Evolutionary conservation across 1,139 yeast genomes (phyloP).

Genomic region (Geotrichum candidum): DNA sequence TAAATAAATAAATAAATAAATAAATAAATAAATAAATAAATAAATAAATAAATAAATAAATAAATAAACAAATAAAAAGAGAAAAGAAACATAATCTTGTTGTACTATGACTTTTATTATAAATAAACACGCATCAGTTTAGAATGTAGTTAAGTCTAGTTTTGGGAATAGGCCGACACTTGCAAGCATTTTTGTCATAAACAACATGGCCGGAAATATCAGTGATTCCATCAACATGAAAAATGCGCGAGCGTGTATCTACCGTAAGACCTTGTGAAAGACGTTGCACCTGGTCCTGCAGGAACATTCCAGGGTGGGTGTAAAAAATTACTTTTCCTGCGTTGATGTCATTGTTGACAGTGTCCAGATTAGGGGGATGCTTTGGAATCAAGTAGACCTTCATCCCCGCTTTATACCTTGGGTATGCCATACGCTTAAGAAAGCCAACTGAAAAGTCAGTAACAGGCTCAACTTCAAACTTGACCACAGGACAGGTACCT

Average conservation of each 20-base stretch:
- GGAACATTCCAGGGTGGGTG: conserved; percentile 13
- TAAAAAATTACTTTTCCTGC: conserved; percentile 5
- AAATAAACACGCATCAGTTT: not conserved
- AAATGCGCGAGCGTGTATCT: conserved; percentile 7
- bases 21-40: not conserved
- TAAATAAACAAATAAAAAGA: not conserved
- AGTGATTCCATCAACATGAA: not conserved
- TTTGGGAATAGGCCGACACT: not conserved
- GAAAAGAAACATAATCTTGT: not conserved
- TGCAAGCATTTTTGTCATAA: not conserved
- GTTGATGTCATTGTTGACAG: not conserved
- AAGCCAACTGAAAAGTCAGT: conserved; percentile 15
- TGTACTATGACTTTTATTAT: not conserved
- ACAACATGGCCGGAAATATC: conserved; percentile 6
- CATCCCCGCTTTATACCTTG: conserved; percentile 17
- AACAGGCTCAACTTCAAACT: conserved; percentile 14
- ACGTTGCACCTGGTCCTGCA: conserved; percentile 14
- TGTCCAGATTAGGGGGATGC: not conserved
- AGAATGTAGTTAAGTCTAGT: conserved; percentile 1
- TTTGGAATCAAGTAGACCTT: conserved; percentile 14
- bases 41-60: not conserved
- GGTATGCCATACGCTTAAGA: conserved; percentile 18
- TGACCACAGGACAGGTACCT: conserved; percentile 19
- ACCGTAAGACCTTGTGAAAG: not conserved
- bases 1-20: too few species aligned